These are phyloP conservation scores for Metschnikowia chrysomelidarum DNA, from an alignment of 805 yeast species.

Conservation along the genomic window DNA sequence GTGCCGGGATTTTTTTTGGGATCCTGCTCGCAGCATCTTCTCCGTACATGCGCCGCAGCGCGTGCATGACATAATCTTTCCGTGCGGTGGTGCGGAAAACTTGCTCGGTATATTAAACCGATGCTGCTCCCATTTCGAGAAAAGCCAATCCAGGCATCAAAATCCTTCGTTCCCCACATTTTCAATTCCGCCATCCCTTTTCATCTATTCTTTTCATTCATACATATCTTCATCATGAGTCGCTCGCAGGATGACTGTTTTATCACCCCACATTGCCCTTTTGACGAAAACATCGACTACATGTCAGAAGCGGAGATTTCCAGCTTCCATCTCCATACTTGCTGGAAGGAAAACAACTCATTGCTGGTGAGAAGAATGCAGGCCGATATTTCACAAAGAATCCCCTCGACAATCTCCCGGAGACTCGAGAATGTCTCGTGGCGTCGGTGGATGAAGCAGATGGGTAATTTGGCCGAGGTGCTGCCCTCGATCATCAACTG, in stretches of 20 bases:
- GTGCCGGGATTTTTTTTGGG: no score
- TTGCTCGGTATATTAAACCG: no score
- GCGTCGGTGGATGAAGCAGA: conserved; percentile 38
- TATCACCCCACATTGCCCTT: conserved; percentile 9
- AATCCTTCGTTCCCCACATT: conserved; percentile 1
- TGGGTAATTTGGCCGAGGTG: conserved; percentile 27
- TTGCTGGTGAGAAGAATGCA: conserved; percentile 17
- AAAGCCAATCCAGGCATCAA: conserved; percentile 7
- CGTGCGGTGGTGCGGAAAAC: no score
- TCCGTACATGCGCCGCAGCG: no score
- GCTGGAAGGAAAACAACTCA: conserved; percentile 26
- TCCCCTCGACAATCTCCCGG: conserved; percentile 23
- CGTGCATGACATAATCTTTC: no score
- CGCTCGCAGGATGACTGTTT: conserved; percentile 16
- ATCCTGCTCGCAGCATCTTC: no score
- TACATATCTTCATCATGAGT: conserved; percentile 4
- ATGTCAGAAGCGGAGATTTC: conserved; percentile 18
- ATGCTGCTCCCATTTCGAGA: no score
- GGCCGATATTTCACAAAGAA: conserved; percentile 20
- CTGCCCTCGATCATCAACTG: conserved; percentile 50
- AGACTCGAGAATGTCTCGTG: conserved; percentile 38
- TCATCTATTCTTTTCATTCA: not conserved
- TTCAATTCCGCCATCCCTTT: not conserved
- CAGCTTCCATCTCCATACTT: conserved; percentile 20
- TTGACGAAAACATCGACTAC: conserved; percentile 33